Percentiles rank a stretch among this genome's conserved stretches.
phyloP scores from a whole-genome alignment of 2,329 filamentous ascomycete species.

The Arachnomyces sp. region DNA sequence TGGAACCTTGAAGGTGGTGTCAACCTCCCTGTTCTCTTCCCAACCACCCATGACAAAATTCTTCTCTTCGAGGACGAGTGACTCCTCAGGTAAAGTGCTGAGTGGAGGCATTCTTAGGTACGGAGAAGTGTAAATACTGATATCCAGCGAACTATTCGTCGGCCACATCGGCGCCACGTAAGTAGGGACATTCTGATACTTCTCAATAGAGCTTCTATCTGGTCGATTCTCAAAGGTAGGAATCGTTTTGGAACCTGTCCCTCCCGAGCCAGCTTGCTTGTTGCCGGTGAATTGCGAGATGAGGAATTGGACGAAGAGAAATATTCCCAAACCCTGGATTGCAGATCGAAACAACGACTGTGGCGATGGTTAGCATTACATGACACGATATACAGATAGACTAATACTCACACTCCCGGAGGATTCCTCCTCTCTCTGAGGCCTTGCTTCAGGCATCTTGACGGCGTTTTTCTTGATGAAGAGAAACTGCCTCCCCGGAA shows the following conservation, averaged over 20 bases:
- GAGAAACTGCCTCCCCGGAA: too few relatives aligned
- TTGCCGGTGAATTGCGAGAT: conserved; percentile 49
- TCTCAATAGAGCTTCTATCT: conserved; percentile 45
- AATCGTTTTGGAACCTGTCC: conserved; percentile 33
- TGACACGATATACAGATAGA: neutral
- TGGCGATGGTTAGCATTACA: conserved; percentile 2
- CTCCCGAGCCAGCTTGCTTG: conserved; percentile 22
- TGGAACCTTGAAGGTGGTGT: conserved; percentile 72
- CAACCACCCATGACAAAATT: conserved; percentile 71
- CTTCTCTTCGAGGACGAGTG: conserved; percentile 71
- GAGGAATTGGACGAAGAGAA: conserved; percentile 51
- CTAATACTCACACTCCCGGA: conserved; percentile 20
- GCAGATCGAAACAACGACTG: conserved; percentile 37
- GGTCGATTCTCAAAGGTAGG: conserved; percentile 61
- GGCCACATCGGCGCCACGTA: conserved; percentile 84
- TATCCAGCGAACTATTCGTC: conserved; percentile 67
- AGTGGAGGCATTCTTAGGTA: conserved; percentile 60
- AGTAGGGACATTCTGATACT: conserved; percentile 59
- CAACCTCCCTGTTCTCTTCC: conserved; percentile 67
- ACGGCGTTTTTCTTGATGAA: neutral
- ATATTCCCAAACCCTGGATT: conserved; percentile 52
- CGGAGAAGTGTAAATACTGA: conserved; percentile 76
- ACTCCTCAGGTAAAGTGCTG: conserved; percentile 56
- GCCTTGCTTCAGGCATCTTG: conserved; percentile 34
- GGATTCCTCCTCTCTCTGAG: conserved; percentile 24